Percentiles rank a stretch among this genome's conserved stretches.
Evolutionary conservation across 495 filamentous ascomycete genomes (phyloP).

Genomic region (Podospora pseudopauciseta): DNA sequence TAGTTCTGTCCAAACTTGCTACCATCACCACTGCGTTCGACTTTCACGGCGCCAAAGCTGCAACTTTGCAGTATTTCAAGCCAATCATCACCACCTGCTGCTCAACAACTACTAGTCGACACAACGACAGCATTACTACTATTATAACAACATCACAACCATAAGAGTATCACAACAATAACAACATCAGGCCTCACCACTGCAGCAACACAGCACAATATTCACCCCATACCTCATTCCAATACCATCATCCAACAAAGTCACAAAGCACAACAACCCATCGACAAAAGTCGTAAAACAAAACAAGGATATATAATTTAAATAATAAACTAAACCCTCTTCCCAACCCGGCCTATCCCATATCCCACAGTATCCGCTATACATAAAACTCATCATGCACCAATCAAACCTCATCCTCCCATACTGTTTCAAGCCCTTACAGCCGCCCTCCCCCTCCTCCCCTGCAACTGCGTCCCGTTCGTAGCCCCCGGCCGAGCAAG

Average conservation of each 20-base stretch:
- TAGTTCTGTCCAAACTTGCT: neutral
- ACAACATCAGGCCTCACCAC: no score
- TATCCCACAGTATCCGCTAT: neutral
- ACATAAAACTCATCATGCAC: neutral
- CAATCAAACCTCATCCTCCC: neutral
- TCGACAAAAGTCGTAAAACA: neutral
- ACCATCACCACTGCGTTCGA: neutral
- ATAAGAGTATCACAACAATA: no score
- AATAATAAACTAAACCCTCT: neutral
- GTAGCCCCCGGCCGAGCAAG: slow-evolving; percentile 43
- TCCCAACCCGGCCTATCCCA: neutral
- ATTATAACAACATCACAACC: no score
- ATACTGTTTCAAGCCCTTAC: neutral
- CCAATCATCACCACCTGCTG: neutral
- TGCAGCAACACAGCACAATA: neutral
- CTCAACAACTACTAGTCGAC: no score
- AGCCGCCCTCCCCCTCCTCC: neutral
- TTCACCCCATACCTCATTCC: no score
- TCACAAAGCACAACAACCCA: neutral
- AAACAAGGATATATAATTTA: neutral
- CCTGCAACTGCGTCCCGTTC: neutral
- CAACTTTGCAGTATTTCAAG: neutral
- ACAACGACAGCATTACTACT: no score
- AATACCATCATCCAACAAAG: neutral
- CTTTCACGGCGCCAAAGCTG: neutral